These are phyloP conservation scores for Volvariella surrecta DNA, from an alignment of 1,284 basidiomycete species.

Conservation along the genomic window DNA sequence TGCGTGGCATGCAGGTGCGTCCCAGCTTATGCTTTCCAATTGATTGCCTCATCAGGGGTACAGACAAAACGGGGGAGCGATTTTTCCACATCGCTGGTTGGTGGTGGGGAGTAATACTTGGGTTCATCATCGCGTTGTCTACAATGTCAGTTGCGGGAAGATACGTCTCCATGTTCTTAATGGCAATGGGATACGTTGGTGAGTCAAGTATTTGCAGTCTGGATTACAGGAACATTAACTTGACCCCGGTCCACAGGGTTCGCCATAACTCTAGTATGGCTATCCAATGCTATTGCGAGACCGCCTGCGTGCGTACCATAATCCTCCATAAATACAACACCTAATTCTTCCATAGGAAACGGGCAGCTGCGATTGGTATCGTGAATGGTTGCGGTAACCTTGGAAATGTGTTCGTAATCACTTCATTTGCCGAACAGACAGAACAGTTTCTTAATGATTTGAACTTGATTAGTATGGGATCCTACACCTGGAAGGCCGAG, in stretches of 20 bases:
- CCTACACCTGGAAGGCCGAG: slow-evolving; percentile 40
- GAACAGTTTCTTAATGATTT: not conserved
- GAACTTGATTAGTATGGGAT: slow-evolving; percentile 29
- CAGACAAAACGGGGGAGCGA: slow-evolving; percentile 54
- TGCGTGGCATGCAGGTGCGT: slow-evolving; percentile 58
- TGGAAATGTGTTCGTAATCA: slow-evolving; percentile 24
- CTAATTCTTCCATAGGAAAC: slow-evolving; percentile 16
- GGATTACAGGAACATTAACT: no score
- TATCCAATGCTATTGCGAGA: slow-evolving; percentile 51
- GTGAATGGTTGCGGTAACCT: slow-evolving; percentile 27
- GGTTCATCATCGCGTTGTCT: slow-evolving; percentile 51
- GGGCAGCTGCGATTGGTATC: slow-evolving; percentile 28
- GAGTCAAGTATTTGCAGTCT: slow-evolving; percentile 12
- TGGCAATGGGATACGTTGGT: slow-evolving; percentile 51
- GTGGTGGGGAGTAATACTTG: slow-evolving; percentile 56
- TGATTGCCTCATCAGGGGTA: not conserved
- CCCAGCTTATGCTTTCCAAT: slow-evolving; percentile 1
- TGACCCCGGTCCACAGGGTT: slow-evolving; percentile 31
- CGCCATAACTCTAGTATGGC: slow-evolving; percentile 55
- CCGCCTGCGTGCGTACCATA: slow-evolving; percentile 39
- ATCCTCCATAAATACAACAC: not conserved
- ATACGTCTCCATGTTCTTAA: slow-evolving; percentile 59
- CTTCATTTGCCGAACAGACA: slow-evolving; percentile 7
- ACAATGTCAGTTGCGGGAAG: slow-evolving; percentile 47
- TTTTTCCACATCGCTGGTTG: slow-evolving; percentile 58